These are phyloP conservation scores for Penicillium aurantiogriseum DNA, from an alignment of 2,329 filamentous ascomycete genomes.

Conservation along the genomic window DNA sequence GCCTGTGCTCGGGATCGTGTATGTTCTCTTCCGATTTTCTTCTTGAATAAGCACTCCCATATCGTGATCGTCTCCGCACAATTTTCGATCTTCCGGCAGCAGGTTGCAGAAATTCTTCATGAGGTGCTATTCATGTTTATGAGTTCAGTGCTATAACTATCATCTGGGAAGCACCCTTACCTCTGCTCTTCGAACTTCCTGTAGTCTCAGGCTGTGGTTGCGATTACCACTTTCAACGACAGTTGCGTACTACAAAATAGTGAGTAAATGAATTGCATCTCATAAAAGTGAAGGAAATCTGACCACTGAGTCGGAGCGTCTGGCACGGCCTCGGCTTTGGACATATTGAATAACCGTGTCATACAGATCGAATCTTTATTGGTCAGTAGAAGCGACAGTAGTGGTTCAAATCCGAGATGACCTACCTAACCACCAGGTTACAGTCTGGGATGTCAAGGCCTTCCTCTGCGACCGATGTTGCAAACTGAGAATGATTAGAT, in stretches of 20 bases:
- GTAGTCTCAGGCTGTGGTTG: conserved; percentile 59
- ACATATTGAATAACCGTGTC: conserved; percentile 91
- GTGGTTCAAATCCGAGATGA: not conserved
- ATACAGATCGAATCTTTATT: conserved; percentile 76
- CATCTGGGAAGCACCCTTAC: conserved; percentile 21
- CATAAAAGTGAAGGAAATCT: not conserved
- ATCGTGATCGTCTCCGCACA: conserved; percentile 60
- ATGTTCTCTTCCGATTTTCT: conserved; percentile 53
- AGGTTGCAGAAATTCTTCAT: conserved; percentile 74
- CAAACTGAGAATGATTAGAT: conserved; percentile 43
- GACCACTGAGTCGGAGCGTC: conserved; percentile 68
- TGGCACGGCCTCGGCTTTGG: conserved; percentile 84
- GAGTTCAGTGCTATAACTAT: not conserved
- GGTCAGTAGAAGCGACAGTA: conserved; percentile 10
- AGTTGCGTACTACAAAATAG: conserved; percentile 61
- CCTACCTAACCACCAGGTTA: conserved; percentile 58
- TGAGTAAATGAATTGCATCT: conserved; percentile 4
- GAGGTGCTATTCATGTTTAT: conserved; percentile 25
- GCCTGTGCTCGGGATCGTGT: conserved; percentile 64
- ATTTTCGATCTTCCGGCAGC: conserved; percentile 70
- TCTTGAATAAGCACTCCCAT: conserved; percentile 57
- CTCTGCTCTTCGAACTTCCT: conserved; percentile 50
- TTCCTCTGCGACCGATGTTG: conserved; percentile 65
- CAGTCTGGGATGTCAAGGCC: conserved; percentile 66
- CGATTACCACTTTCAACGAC: conserved; percentile 75